Base-by-base conservation (phyloP, 73 alveolate genomes). In the Paramecium pentaurelia region DNA sequence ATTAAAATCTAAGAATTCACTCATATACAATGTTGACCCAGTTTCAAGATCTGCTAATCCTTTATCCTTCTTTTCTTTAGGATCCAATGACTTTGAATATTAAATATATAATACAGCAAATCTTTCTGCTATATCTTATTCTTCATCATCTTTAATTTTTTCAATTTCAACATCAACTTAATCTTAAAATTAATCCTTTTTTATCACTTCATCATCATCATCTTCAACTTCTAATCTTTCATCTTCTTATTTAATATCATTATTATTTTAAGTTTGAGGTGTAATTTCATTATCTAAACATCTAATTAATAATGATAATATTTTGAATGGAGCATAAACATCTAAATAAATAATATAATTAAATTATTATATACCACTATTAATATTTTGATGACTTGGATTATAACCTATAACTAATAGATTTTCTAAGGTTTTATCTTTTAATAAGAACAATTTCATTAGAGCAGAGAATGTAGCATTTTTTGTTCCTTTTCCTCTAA, bases 291-390 rank as follows among this genome's bases (percentile, higher is more conserved):
- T 98, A 60, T 98, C 98, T 38, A 98, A 77, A 93, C 98, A 96
- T 90, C 99, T 92, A 59, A 98, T 95, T 90, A 98, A 89, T 12
- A 97, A 93, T 12, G 98, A 94, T 60, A 98, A 95, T 20, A 98
- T 98, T 88, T 98, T 98, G 80, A 98, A 97, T 10, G 99, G 99
- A 12, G 99, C 99, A 92, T 96, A 95, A 20, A 97, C 99, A 75
- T 98, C 93, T 54, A 54, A 40, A 38, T 12, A 51, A 14, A 22
- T 22, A 4, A 49, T 1, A 47, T 1, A 64, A 3, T 34, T 38
- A 3, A 38, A 20, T 25, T 14, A 32, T 16, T 14, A 32, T n/a
- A 16, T 54, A 54, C 70, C 70, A 20, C 97, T 95, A 34, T 97
- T 95, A 28, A 97, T 96, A 40, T 94, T 96, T 28, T 96, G 87